A percentile compares a stretch with the other conserved stretches of the same genome.
These are phyloP conservation scores for Emergomyces orientalis DNA, from an alignment of 2,329 filamentous ascomycete species.

Conservation along the genomic window DNA sequence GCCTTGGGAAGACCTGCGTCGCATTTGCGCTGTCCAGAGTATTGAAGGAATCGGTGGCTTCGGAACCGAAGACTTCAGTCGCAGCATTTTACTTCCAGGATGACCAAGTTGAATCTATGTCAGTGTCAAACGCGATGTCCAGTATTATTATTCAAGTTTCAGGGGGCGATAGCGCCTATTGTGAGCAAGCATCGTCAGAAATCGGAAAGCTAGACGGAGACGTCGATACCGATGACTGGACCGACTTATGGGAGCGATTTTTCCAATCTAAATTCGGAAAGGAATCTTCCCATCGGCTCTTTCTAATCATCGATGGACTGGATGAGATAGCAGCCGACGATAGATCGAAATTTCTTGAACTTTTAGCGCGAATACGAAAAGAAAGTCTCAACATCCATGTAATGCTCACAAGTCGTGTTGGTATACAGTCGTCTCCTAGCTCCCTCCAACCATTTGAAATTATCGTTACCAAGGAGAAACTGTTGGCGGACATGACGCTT, in stretches of 20 bases:
- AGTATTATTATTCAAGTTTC: not conserved
- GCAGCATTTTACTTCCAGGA: not conserved
- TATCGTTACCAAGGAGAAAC: not conserved
- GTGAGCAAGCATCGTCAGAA: not conserved
- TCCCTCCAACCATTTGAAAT: not conserved
- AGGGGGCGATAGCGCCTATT: not conserved
- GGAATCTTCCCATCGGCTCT: not conserved
- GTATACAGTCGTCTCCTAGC: not conserved
- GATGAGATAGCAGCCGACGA: not conserved
- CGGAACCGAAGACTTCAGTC: not conserved
- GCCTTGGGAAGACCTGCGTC: not conserved
- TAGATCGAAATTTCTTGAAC: not conserved
- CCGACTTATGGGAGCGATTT: not conserved
- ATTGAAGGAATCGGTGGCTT: not conserved
- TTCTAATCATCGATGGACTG: not conserved
- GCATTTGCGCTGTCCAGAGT: not conserved
- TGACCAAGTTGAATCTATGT: not conserved
- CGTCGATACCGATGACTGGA: not conserved
- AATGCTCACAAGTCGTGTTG: not conserved
- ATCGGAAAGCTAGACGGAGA: not conserved
- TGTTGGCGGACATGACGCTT: not conserved
- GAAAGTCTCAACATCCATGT: not conserved
- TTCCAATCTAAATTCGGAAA: slow-evolving; percentile 1
- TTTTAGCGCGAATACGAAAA: slow-evolving; percentile 1
- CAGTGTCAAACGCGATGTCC: not conserved